Evolutionary conservation across 352 stramenopile species (phyloP).

Genomic region (Phytophthora foliorum): DNA sequence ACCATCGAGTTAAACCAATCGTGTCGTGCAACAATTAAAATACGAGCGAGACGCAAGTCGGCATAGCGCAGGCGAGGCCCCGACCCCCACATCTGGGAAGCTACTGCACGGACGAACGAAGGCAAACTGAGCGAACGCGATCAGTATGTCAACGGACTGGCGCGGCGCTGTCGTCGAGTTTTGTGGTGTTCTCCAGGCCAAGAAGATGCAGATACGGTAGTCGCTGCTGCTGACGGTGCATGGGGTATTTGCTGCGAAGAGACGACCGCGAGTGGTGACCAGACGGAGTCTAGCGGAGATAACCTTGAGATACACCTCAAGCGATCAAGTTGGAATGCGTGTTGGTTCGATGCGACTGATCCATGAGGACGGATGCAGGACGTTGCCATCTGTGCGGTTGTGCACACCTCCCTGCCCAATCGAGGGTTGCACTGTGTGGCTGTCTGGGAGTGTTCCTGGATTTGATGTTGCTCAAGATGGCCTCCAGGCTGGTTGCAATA

Average conservation of each 20-base stretch:
- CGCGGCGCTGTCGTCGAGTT: not conserved
- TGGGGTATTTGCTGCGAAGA: not conserved
- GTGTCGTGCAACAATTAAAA: no score
- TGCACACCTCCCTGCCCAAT: no score
- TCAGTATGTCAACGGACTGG: not conserved
- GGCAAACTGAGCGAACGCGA: not conserved
- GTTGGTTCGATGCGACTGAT: not conserved
- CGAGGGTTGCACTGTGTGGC: not conserved
- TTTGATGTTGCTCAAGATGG: not conserved
- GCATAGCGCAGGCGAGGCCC: not conserved
- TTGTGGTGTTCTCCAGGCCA: no score
- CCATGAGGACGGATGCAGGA: not conserved
- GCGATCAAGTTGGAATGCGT: not conserved
- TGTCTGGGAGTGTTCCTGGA: not conserved
- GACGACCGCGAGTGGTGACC: not conserved
- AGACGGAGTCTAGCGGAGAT: not conserved
- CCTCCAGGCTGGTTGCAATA: not conserved
- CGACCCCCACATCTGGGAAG: not conserved
- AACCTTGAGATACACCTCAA: not conserved
- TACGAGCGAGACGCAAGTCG: slow-evolving; percentile 2
- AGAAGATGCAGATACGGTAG: no score
- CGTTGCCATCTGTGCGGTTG: no score
- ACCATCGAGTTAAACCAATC: slow-evolving; percentile 32
- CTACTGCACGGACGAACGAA: not conserved
- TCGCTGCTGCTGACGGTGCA: no score